Evolutionary conservation across 2,329 filamentous ascomycete species (phyloP), one percentile per base, ranked within the genome.

Genomic region (Scorias spongiosa): DNA sequence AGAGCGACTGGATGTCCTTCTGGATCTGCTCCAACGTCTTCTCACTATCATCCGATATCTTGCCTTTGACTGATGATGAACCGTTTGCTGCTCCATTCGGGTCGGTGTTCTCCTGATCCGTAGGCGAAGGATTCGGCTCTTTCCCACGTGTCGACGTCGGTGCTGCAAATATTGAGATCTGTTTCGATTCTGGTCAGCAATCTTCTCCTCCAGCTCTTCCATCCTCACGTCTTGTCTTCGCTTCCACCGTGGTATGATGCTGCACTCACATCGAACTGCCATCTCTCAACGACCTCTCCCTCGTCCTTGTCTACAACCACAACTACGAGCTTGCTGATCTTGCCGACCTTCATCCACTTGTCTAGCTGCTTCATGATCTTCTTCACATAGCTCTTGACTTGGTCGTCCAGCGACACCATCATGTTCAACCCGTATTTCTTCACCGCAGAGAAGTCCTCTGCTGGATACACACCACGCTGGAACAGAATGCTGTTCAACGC

Each of bases 361-460:
- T 93, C 89, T 46, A 98, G 77, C 66, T 98, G 91, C 26, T 80
- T 81, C 88, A 95, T 98, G 68, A 98, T 96, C 67, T 93, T 94
- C 66, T 94, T 95, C 71, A 98, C 93, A 67, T 98, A 98, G 29
- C 88, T 86, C 66, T 94, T 93, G 61, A 98, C 91, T 67, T 98
- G 89, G 69, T 96, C 91, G 63, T 98, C 91, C 50, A 87, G 78
- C 29, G 89, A 93, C 42, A 96, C 88, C 56, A 94, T 83, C 87
- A 95, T 94, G 58, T 94, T 96, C 57, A 98, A 76, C 56, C 91
- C 91, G 81, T 98, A 98, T 69, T 98, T 98, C 70, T 98, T 98
- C 58, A 98, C 88, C 10, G 87, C 82, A 53, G 84, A 85, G 62
- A 98, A 98, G 68, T 98, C 91, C 59, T 98, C 91, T 42, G 91